Base-by-base conservation (phyloP, 352 stramenopile species). In the Globisporangium ultimum region DNA sequence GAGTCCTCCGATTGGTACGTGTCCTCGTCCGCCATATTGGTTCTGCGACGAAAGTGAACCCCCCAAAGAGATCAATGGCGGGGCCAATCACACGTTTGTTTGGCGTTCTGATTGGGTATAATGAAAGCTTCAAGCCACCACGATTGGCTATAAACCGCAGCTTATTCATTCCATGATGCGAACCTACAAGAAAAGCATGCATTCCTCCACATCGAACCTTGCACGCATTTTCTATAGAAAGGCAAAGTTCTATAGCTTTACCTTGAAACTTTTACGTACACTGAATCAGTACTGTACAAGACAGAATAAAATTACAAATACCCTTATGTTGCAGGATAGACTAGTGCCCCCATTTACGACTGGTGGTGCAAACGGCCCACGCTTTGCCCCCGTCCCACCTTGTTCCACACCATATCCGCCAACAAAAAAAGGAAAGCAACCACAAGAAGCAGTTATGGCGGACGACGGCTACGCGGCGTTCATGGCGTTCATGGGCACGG, bases 391-490 rank as follows among this genome's bases (percentile, higher is more conserved):
- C 50, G 36, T 22, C 50, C 50, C 10, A 28, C 7, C 6, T 10
- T 36, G 28, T 36, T 36, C 12, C 20, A 21, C 18, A 13, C 50
- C 3, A 24, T 21, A 48, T 56, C 50, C 34, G n/a, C 18, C 50
- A 56, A 56, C 50, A 28, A 13, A 36, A 55, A 28, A n/a, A 20
- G 9, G 18, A 43, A 48, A 15, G 11, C 15, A 55, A 13, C 28
- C 28, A 10, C 36, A 49, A 41, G 28, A 14, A 32, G 49, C 36
- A 55, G 32, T 7, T 6, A 93, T 89, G 77, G 76, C 75, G 68
- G 69, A 71, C 61, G 70, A 72, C 54, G 76, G 80, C 36, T 93
- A 90, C 53, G 75, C 74, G 34, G 81, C 78, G 51, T 93, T 93
- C 63, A 88, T 91, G 74, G 77, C 72, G 32, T 89, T 68, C 14